Base-by-base conservation (phyloP, 805 yeast species). In the Jamesozyma rosinii region DNA sequence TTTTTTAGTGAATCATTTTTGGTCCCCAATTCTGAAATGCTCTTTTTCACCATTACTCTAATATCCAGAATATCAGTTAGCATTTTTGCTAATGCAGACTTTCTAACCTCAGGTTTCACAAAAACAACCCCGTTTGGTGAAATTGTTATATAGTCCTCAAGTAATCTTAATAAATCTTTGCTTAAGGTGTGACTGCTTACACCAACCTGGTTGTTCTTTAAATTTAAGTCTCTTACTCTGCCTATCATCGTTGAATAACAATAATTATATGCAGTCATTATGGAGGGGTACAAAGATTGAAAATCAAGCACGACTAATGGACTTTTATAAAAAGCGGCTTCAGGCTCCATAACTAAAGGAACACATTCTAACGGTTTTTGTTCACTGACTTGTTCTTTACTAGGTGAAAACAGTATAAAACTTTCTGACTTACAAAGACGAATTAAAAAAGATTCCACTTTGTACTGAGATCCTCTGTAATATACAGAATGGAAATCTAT, bases 331-430 rank as follows among this genome's bases (percentile, higher is more conserved):
- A 81, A 84, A 17, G 77, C 79, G 4, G 95, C 77, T 20, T 76
- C 75, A 0, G 98, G 98, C 55, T 92, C 98, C 89, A 92, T 79
- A 2, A 92, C 86, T 41, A 92, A 67, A 0, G 97, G 95, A 4
- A 92, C 77, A 47, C 88, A 81, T 53, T 88, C 95, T 32, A 92
- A 65, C 0, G 97, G 82, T 49, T 79, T 81, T 70, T 89, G 95
- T 32, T 79, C 73, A 53, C 83, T 83, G 0, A 92, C 97, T 49
- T 86, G 85, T 36, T 72, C 66, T 53, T 83, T 81, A 24, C 85
- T 77, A 0, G 98, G 96, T 0, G 96, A 83, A 5, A 81, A 64
- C 43, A 88, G 57, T 35, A 90, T 59, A 41, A 72, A 77, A 56
- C 83, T 83, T 56, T 88, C 95, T 2, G 78, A 68, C 52, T 87